Evolutionary conservation across 441 rosid genomes (phyloP).

Genomic region (Gossypium aridum): DNA sequence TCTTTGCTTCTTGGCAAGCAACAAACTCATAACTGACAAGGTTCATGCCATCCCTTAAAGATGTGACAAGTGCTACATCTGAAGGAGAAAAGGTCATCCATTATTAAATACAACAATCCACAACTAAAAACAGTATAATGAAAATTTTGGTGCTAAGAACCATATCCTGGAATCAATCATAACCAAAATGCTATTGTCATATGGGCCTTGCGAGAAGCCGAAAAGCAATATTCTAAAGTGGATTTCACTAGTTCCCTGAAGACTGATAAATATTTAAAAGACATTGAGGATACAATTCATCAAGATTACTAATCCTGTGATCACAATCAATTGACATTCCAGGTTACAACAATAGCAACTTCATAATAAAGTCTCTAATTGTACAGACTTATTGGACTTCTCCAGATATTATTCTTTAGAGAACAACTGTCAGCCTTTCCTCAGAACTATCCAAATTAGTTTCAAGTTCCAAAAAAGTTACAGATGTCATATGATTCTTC

Average conservation of each 20-base stretch:
- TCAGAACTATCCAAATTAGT: neutral
- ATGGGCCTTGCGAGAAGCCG: neutral
- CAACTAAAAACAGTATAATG: neutral
- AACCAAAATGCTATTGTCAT: neutral
- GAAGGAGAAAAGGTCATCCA: constrained; percentile 17
- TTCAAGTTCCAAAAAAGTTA: neutral
- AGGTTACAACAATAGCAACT: neutral
- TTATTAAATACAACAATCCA: neutral
- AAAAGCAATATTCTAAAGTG: neutral
- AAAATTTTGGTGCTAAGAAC: constrained; percentile 1
- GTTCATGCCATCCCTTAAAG: constrained; percentile 99
- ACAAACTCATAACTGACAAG: constrained; percentile 99
- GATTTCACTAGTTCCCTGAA: neutral
- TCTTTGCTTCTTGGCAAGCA: constrained; percentile 94
- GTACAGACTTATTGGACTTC: neutral
- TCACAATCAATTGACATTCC: neutral
- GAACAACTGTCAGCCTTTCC: neutral
- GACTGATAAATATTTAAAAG: neutral
- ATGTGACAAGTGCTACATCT: constrained; percentile 98
- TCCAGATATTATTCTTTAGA: neutral
- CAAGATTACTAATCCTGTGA: neutral
- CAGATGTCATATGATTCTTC: neutral
- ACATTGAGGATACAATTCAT: neutral
- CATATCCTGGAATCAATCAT: neutral
- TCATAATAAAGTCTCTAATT: neutral